phyloP scores from a whole-genome alignment of 2,329 filamentous ascomycete species.

The Bisporella sp. region DNA sequence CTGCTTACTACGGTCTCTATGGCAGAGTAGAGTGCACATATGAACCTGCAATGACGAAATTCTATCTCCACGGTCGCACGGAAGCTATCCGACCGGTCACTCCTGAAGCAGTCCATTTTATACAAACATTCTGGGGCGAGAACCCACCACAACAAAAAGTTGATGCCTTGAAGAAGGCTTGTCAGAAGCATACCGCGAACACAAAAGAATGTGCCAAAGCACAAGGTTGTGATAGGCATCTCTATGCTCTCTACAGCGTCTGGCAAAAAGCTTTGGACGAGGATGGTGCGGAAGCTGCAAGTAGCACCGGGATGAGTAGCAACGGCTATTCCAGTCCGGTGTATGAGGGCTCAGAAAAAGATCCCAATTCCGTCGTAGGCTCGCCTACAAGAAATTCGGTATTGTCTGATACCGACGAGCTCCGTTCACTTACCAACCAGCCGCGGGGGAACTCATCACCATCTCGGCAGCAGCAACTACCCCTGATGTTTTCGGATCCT shows the following conservation, averaged over 20 bases:
- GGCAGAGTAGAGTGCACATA: slow-evolving; percentile 92
- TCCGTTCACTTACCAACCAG: slow-evolving; percentile 9
- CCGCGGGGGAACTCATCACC: slow-evolving; percentile 48
- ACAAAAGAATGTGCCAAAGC: slow-evolving; percentile 86
- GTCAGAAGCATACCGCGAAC: slow-evolving; percentile 70
- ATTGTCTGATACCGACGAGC: slow-evolving; percentile 32
- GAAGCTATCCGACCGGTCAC: slow-evolving; percentile 88
- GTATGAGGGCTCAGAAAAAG: slow-evolving; percentile 42
- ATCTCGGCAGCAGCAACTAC: slow-evolving; percentile 48
- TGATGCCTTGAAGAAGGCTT: slow-evolving; percentile 75
- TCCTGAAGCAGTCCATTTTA: slow-evolving; percentile 76
- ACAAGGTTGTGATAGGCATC: slow-evolving; percentile 83
- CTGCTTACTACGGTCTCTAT: slow-evolving; percentile 94
- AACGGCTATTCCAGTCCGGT: slow-evolving; percentile 55
- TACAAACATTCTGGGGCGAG: slow-evolving; percentile 92
- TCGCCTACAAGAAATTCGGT: slow-evolving; percentile 48
- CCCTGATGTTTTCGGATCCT: slow-evolving; percentile 74
- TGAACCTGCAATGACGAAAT: slow-evolving; percentile 97
- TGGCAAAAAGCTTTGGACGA: slow-evolving; percentile 89
- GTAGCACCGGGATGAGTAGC: slow-evolving; percentile 42
- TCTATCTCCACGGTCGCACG: slow-evolving; percentile 86
- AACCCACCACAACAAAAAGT: slow-evolving; percentile 78
- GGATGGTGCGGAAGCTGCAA: slow-evolving; percentile 46
- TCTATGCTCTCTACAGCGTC: slow-evolving; percentile 89
- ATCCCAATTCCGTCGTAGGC: slow-evolving; percentile 37